Percentiles rank a stretch among this genome's conserved stretches.
Evolutionary conservation across 2,329 filamentous ascomycete species (phyloP).

Genomic region (Sarocladium kiliense): DNA sequence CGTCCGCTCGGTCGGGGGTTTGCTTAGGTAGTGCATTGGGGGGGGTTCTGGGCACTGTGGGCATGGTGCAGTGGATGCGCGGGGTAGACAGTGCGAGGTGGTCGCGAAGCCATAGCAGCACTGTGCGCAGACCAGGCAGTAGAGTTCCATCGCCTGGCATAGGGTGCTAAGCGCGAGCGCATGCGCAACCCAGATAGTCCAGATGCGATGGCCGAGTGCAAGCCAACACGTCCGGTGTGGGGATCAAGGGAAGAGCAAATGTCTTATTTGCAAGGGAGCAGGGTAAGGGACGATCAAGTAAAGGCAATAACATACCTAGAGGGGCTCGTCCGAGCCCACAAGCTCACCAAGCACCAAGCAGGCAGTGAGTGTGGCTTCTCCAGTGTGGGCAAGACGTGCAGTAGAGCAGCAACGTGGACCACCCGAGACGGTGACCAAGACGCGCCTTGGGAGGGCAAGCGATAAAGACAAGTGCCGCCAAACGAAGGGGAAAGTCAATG

Average conservation of each 20-base stretch:
- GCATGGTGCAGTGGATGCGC: neutral
- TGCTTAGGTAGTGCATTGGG: neutral
- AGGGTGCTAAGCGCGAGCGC: neutral
- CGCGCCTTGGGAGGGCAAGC: neutral
- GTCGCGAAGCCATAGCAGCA: neutral
- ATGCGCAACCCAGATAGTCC: slow-evolving; percentile 1
- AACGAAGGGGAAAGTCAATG: neutral
- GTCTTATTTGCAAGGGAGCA: slow-evolving; percentile 4
- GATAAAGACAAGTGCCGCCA: neutral
- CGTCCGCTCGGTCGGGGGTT: slow-evolving; percentile 5
- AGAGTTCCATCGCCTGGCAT: neutral
- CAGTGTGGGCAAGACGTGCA: slow-evolving; percentile 1
- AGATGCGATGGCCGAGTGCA: neutral
- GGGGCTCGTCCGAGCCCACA: neutral
- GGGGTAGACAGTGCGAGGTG: neutral
- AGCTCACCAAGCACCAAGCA: slow-evolving; percentile 1
- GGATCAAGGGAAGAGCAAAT: neutral
- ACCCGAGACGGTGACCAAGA: neutral
- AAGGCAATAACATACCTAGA: slow-evolving; percentile 2
- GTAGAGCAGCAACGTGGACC: slow-evolving; percentile 6
- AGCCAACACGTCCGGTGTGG: slow-evolving; percentile 2
- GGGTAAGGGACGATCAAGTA: neutral
- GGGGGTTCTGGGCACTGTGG: neutral
- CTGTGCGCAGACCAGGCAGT: neutral
- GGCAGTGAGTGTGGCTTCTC: slow-evolving; percentile 5